phyloP scores from a whole-genome alignment of 805 yeast species.

The Komagataella pastoris region DNA sequence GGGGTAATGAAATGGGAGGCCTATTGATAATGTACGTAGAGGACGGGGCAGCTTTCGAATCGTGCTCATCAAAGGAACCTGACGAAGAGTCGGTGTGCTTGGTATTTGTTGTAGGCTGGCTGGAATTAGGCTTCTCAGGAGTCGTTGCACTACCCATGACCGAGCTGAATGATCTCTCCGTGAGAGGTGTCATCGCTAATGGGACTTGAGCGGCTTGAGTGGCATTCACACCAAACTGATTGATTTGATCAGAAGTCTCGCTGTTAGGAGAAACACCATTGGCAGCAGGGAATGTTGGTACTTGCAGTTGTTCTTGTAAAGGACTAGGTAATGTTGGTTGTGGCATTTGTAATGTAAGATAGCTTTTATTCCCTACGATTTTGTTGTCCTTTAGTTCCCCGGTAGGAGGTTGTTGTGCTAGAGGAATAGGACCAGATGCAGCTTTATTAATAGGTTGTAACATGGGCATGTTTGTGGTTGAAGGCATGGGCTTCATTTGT shows the following conservation, averaged over 20 bases:
- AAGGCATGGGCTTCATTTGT: slow-evolving; percentile 37
- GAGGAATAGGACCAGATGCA: background rate
- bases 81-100: background rate
- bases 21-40: background rate
- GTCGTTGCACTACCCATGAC: background rate
- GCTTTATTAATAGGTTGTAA: slow-evolving; percentile 42
- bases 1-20: background rate
- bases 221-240: slow-evolving; percentile 57
- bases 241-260: slow-evolving; percentile 19
- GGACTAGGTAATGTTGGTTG: slow-evolving; percentile 37
- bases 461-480: slow-evolving; percentile 26
- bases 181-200: slow-evolving; percentile 69
- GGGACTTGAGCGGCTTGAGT: slow-evolving; percentile 35
- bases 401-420: background rate
- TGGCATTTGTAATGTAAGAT: slow-evolving; percentile 64
- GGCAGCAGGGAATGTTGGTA: slow-evolving; percentile 5
- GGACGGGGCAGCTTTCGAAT: background rate
- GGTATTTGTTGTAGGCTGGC: background rate
- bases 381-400: slow-evolving; percentile 3
- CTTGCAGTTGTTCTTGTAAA: slow-evolving; percentile 25
- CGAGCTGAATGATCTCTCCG: slow-evolving; percentile 29
- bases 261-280: slow-evolving; percentile 3
- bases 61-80: background rate
- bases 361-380: slow-evolving; percentile 32
- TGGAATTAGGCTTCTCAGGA: background rate